Conservation (phyloP, 116 monocot species). For the Zostera marina region DNA sequence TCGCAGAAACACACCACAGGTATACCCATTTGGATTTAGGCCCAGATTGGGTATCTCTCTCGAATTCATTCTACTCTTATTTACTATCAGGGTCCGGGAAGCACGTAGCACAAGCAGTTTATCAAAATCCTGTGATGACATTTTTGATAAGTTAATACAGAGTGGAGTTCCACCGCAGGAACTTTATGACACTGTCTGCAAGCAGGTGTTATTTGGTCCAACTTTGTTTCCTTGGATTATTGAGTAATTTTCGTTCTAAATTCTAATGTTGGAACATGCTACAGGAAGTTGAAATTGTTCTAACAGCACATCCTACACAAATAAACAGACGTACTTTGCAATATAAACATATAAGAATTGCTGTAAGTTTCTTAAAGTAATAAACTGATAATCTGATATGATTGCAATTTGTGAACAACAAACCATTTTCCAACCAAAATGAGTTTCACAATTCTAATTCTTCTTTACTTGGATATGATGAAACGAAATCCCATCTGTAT, state of each 20-base stretch:
- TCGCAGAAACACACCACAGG: constrained; percentile 96
- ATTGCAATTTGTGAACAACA: no score
- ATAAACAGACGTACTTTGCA: constrained; percentile 90
- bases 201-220: constrained; percentile 32
- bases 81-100: constrained; percentile 47
- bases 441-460: constrained; percentile 7
- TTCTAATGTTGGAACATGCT: neutral
- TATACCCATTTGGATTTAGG: no score
- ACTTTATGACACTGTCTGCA: constrained; percentile 68
- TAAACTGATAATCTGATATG: no score
- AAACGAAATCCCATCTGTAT: neutral
- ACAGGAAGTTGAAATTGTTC: constrained; percentile 87
- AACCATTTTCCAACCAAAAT: no score
- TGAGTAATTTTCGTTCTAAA: neutral
- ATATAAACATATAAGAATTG: constrained; percentile 86
- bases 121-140: constrained; percentile 83
- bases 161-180: constrained; percentile 58
- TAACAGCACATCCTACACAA: constrained; percentile 96
- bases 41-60: no score
- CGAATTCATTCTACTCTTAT: neutral
- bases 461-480: neutral
- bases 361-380: constrained; percentile 38
- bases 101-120: constrained; percentile 27
- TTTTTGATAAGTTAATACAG: constrained; percentile 62
- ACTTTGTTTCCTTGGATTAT: neutral